These are phyloP conservation scores for Gypsophila paniculata DNA, from an alignment of 179 eudicot genomes.

Conservation along the genomic window DNA sequence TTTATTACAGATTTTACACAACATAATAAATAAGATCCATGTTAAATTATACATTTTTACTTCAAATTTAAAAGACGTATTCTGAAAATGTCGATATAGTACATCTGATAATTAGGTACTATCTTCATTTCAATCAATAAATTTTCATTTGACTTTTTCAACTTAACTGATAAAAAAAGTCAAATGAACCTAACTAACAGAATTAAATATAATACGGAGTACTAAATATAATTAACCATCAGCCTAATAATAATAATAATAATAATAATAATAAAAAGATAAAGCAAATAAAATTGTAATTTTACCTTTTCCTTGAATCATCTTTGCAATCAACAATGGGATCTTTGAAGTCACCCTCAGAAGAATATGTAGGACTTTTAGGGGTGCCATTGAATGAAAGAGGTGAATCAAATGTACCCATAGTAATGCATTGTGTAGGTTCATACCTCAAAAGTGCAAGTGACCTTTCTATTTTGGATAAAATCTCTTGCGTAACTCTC, in stretches of 20 bases:
- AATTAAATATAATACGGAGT: background rate
- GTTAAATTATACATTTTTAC: too few relatives aligned
- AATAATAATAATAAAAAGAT: background rate
- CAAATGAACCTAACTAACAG: background rate
- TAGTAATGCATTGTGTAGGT: background rate
- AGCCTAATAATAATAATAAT: background rate
- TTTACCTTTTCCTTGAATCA: constrained; percentile 48
- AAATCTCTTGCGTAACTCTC: constrained; percentile 37
- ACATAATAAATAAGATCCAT: too few relatives aligned
- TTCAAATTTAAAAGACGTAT: too few relatives aligned
- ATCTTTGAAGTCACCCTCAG: constrained; percentile 42
- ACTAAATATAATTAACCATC: too few relatives aligned
- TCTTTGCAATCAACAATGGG: constrained; percentile 27
- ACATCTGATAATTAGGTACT: too few relatives aligned
- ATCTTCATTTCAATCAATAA: background rate
- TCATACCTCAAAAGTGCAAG: constrained; percentile 30
- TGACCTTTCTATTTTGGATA: constrained; percentile 45
- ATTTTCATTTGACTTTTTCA: background rate
- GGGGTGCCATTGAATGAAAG: constrained; percentile 51
- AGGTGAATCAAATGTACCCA: constrained; percentile 36
- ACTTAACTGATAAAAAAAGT: background rate
- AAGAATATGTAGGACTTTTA: constrained; percentile 42
- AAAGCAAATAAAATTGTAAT: background rate
- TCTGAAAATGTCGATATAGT: too few relatives aligned
- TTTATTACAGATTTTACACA: too few relatives aligned